Evolutionary conservation across 148 eudicot genomes (phyloP), one percentile per base, ranked within the genome.

Genomic region (Agrostemma githago): DNA sequence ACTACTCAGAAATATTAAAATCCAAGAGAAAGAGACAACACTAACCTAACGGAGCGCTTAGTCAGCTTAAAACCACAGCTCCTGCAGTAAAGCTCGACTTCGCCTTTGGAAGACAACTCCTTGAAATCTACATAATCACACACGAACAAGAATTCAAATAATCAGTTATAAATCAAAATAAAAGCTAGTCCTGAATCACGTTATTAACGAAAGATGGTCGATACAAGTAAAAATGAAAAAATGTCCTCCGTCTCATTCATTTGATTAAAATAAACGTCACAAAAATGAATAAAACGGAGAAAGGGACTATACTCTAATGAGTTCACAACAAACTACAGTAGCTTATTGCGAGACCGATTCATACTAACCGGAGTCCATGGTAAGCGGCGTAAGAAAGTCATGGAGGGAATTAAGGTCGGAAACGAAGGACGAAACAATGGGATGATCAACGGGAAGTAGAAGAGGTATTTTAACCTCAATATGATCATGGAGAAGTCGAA

Each of bases 401-500:
- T 81, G 83, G 26, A 74, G 85, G 15, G 54, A 72, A 54, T 34
- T 76, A n/a, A 80, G 71, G 6, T 77, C 84, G 12, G 85, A 80
- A 58, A 86, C 77, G 26, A 95, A 89, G 11, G 69, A 79, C 2
- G 86, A 76, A 12, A 92, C 83, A 17, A 96, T 83, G 2, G 97
- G 97, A 46, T 96, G 94, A 77, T 96, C 96, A 72, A 92, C 86
- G 3, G 99, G 88, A 38, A 96, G 86, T 66, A 96, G 85, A 65
- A 96, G 79, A 57, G 72, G 78, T 64, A 92, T 67, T 70, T 87
- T 90, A 61, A 90, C 94, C 71, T 89, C 89, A 62, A 96, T 79
- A 75, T 90, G 87, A 80, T 92, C 97, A 8, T 88, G 87, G 62
- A 80, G 53, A 38, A 77, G 79, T 61, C 80, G 77, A 71, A 77